Evolutionary conservation across 768 basidiomycete genomes (phyloP).

Genomic region (Russula foetens): DNA sequence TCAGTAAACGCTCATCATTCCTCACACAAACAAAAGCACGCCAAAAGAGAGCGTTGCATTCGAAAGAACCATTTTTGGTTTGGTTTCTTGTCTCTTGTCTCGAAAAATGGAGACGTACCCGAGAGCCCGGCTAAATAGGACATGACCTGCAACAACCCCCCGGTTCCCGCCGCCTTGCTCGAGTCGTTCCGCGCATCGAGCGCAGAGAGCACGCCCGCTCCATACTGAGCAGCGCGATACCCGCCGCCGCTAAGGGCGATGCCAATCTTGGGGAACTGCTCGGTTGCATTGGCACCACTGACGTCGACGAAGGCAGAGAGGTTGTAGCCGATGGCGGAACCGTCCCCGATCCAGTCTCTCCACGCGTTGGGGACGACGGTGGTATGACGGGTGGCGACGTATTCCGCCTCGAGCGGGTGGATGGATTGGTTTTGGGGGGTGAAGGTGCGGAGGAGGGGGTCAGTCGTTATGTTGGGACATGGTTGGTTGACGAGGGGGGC

Average conservation of each 20-base stretch:
- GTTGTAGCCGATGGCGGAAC: slow-evolving; percentile 44
- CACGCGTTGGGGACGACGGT: slow-evolving; percentile 41
- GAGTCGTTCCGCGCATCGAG: slow-evolving; percentile 56
- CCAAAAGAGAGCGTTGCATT: neutral
- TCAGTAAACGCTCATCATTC: neutral
- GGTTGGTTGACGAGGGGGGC: slow-evolving; percentile 41
- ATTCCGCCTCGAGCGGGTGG: slow-evolving; percentile 40
- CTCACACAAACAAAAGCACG: neutral
- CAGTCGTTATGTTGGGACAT: slow-evolving; percentile 43
- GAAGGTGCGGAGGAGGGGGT: slow-evolving; percentile 43
- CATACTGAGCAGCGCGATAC: slow-evolving; percentile 57
- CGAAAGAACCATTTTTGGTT: too few relatives aligned
- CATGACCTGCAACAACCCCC: slow-evolving; percentile 61
- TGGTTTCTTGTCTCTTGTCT: too few relatives aligned
- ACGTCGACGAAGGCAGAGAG: slow-evolving; percentile 30
- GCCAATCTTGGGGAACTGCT: slow-evolving; percentile 44
- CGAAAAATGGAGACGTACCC: slow-evolving; percentile 35
- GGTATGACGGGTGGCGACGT: slow-evolving; percentile 37
- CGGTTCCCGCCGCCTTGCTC: slow-evolving; percentile 49
- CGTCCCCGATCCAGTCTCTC: slow-evolving; percentile 52
- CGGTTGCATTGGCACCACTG: too few relatives aligned
- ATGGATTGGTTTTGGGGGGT: slow-evolving; percentile 44
- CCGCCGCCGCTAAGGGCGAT: slow-evolving; percentile 68
- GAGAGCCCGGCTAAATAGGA: slow-evolving; percentile 63
- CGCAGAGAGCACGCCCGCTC: slow-evolving; percentile 48